phyloP scores from a whole-genome alignment of 768 basidiomycete species.

The Collybia sp. region DNA sequence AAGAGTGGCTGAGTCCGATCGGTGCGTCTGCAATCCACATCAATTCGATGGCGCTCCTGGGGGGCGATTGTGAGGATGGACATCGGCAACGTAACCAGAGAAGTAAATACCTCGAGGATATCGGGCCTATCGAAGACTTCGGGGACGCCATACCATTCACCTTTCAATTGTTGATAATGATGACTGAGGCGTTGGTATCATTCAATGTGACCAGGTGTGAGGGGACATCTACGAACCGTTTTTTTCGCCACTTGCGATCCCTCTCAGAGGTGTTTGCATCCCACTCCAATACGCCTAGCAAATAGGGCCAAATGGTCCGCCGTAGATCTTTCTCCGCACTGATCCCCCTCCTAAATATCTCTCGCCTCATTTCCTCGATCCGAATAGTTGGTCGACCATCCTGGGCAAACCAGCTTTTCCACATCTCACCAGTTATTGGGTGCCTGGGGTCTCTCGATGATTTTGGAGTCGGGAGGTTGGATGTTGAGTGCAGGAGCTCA shows the following conservation, averaged over 20 bases:
- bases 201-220: conserved; percentile 34
- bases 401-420: conserved; percentile 74
- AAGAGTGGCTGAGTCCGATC: conserved; percentile 94
- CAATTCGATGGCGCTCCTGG: conserved; percentile 87
- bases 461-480: conserved; percentile 78
- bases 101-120: conserved; percentile 64
- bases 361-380: conserved; percentile 65
- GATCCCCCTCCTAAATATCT: conserved; percentile 78
- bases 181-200: conserved; percentile 60
- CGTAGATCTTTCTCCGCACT: conserved; percentile 49
- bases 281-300: conserved; percentile 86
- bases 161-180: conserved; percentile 67
- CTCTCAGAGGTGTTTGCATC: conserved; percentile 60
- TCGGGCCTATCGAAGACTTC: conserved; percentile 80
- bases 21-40: conserved; percentile 96
- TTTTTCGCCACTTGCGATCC: conserved; percentile 53
- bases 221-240: conserved; percentile 40
- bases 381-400: conserved; percentile 65
- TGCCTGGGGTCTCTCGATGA: conserved; percentile 75
- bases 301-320: conserved; percentile 84
- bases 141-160: conserved; percentile 78
- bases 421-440: conserved; percentile 70
- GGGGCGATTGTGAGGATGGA: conserved; percentile 2
- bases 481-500: conserved; percentile 75
- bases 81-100: conserved; percentile 2